Evolutionary conservation across 176 grass and related monocot genomes (phyloP).

Genomic region (Phyllostachys edulis): DNA sequence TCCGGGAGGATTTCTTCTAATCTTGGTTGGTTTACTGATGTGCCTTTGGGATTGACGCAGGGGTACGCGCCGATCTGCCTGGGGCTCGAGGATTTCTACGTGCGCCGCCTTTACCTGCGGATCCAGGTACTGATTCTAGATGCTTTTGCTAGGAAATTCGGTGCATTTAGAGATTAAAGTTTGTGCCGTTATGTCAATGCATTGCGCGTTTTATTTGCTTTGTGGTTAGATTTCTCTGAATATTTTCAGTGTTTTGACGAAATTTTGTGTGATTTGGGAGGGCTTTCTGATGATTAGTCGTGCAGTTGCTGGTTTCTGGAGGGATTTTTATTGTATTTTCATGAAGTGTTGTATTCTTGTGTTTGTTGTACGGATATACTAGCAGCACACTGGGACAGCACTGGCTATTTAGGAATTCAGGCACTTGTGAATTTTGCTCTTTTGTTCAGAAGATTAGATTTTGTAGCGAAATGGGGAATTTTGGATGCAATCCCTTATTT

Average conservation of each 20-base stretch:
- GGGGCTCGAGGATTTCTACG: slow-evolving; percentile 83
- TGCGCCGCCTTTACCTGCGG: slow-evolving; percentile 70
- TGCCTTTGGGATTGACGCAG: slow-evolving; percentile 28
- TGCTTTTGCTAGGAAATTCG: slow-evolving; percentile 6
- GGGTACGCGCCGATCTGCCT: slow-evolving; percentile 81
- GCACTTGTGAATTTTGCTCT: neutral
- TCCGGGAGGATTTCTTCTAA: neutral
- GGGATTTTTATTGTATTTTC: neutral
- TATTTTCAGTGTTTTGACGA: neutral
- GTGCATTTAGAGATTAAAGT: neutral
- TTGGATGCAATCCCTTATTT: neutral
- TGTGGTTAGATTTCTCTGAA: neutral
- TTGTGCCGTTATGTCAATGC: neutral
- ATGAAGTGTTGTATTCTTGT: neutral
- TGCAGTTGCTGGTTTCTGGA: neutral
- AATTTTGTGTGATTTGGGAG: neutral
- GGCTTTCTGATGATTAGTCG: neutral
- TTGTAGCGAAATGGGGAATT: neutral
- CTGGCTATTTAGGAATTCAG: neutral
- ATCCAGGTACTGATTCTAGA: slow-evolving; percentile 49
- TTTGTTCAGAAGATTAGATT: neutral
- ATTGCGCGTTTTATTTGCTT: neutral
- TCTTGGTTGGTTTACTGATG: slow-evolving; percentile 21
- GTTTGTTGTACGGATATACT: neutral
- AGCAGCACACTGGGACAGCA: neutral